phyloP scores from a whole-genome alignment of 495 filamentous ascomycete species.

The Penicillium samsonianum region DNA sequence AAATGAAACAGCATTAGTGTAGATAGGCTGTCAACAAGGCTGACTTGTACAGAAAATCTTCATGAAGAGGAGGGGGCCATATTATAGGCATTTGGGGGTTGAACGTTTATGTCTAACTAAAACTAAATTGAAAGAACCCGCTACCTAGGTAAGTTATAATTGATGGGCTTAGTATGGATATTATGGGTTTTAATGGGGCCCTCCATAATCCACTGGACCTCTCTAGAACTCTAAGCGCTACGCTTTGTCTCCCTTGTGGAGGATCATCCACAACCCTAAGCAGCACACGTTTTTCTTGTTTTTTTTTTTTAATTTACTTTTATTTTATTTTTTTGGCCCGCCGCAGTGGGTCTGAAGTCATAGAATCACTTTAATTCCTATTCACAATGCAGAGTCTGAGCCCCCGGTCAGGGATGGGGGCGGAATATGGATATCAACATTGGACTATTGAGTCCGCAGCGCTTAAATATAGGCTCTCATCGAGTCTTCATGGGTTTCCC shows the following conservation, averaged over 20 bases:
- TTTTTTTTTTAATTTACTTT: not conserved
- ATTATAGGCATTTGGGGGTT: not conserved
- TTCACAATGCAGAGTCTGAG: constrained; percentile 32
- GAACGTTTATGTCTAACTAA: not conserved
- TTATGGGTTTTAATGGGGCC: not conserved
- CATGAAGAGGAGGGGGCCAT: not conserved
- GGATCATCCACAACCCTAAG: constrained; percentile 7
- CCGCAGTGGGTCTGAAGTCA: constrained; percentile 7
- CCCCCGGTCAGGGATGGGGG: constrained; percentile 31
- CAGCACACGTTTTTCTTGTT: not conserved
- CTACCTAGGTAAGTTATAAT: not conserved
- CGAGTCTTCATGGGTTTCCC: constrained; percentile 33
- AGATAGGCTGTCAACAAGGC: constrained; percentile 10
- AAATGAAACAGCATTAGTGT: not conserved
- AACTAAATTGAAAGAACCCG: not conserved
- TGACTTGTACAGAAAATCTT: not conserved
- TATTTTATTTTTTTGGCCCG: not conserved
- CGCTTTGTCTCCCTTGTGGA: constrained; percentile 11
- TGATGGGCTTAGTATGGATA: not conserved
- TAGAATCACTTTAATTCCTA: constrained; percentile 16
- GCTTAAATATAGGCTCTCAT: constrained; percentile 49
- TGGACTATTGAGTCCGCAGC: constrained; percentile 30
- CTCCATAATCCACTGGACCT: not conserved
- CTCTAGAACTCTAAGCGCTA: constrained; percentile 10
- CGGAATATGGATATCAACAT: constrained; percentile 25